Evolutionary conservation across 202 grass and related monocot genomes (phyloP), one percentile per base, ranked within the genome.

Genomic region (Cymbopogon flexuosus): DNA sequence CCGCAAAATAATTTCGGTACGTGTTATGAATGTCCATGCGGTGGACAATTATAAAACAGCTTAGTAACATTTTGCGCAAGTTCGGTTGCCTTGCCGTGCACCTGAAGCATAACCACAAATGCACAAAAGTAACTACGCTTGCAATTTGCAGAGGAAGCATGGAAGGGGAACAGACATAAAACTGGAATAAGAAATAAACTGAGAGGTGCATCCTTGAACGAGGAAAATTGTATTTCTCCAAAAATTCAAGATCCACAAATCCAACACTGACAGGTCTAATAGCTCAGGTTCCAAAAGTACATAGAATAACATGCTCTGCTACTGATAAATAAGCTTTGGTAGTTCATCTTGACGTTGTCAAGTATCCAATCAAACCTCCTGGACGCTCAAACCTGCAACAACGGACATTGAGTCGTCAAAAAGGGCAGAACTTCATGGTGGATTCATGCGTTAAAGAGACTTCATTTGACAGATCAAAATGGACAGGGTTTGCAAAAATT

Each of bases 381-480:
- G 75, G 62, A 88, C 75, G 24, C 14, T 79, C 74, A 87, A 75
- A 84, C 86, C 81, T 84, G 51, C 1, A 88, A 1, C 49, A 54
- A 51, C 1, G 5, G 23, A 68, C 35, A 31, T 15, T 46, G 10
- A 16, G 1, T 18, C 0, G 9, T 77, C 14, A 67, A 58, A 67
- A 37, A 1, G 27, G 27, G 2, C 1, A 46, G 1, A 78, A 66
- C 14, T 57, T n/a, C 15, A 9, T 4, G 4, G 8, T 56, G 11
- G 8, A 0, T 41, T 59, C 10, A 6, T 13, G 10, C 6, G 5
- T 8, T 31, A 0, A 16, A 21, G 2, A 23, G 23, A 42, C 2
- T 63, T 16, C 6, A 68, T 39, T 62, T 11, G 7, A 54, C 3
- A 72, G n/a, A 2, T 37, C 5, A 72, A 51, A 39, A 29, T 24